Conservation (phyloP, 331 rosid species). For the Erythrophleum ivorense region DNA sequence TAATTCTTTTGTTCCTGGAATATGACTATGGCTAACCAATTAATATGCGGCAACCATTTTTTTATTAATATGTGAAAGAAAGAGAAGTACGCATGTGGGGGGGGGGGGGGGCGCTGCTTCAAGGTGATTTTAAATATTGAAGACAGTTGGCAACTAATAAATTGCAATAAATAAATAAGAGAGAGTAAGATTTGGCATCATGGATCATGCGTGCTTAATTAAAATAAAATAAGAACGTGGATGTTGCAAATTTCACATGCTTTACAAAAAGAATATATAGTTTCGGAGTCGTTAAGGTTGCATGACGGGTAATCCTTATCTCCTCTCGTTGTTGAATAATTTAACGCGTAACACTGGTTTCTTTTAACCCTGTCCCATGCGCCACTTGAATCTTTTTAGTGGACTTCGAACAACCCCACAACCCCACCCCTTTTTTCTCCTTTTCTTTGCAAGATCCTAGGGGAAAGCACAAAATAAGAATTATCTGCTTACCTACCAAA, state of each 20-base stretch:
- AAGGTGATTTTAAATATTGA: neutral
- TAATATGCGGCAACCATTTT: no score
- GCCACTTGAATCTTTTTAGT: neutral
- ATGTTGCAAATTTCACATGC: neutral
- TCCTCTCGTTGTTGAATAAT: neutral
- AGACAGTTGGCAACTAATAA: neutral
- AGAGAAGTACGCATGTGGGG: neutral
- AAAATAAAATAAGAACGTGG: neutral
- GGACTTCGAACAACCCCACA: neutral
- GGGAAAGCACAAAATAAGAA: no score
- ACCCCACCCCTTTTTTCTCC: neutral
- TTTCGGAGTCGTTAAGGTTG: slow-evolving; percentile 14
- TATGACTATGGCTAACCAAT: neutral
- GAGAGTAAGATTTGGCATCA: no score
- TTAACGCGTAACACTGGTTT: neutral
- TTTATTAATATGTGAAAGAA: neutral
- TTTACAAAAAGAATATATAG: neutral
- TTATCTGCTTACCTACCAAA: neutral
- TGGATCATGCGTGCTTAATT: no score
- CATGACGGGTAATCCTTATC: neutral
- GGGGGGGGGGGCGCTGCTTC: neutral
- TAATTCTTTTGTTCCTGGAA: neutral
- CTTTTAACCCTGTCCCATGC: neutral
- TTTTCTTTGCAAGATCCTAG: no score
- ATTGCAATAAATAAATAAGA: no score